phyloP scores from a whole-genome alignment of 2,329 filamentous ascomycete species.

The Colletotrichum godetiae region DNA sequence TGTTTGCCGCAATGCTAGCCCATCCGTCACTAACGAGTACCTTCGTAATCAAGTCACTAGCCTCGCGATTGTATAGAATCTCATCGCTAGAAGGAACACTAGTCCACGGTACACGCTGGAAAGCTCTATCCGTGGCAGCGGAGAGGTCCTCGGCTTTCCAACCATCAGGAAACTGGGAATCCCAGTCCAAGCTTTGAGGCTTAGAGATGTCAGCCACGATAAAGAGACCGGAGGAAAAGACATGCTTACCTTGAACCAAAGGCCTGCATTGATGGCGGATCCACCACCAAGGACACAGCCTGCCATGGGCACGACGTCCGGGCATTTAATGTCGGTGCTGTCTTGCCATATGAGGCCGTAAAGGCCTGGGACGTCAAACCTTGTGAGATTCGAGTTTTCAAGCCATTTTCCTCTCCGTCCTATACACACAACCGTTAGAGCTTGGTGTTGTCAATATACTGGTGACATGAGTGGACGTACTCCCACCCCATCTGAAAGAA shows the following conservation, averaged over 20 bases:
- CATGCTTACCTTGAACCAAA: not conserved
- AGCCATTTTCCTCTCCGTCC: not conserved
- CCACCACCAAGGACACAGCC: slow-evolving; percentile 51
- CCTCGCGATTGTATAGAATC: not conserved
- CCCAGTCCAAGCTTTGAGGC: slow-evolving; percentile 45
- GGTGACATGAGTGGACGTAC: not conserved
- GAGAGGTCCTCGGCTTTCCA: slow-evolving; percentile 41
- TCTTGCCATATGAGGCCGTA: slow-evolving; percentile 38
- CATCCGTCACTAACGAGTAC: not conserved
- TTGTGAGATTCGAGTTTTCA: slow-evolving; percentile 41
- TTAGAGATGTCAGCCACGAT: slow-evolving; percentile 27
- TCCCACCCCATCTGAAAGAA: not conserved
- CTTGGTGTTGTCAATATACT: not conserved
- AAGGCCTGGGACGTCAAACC: slow-evolving; percentile 43
- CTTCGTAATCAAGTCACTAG: not conserved
- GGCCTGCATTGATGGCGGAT: slow-evolving; percentile 43
- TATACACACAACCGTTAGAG: not conserved
- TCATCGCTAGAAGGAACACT: not conserved
- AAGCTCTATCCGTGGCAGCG: slow-evolving; percentile 34
- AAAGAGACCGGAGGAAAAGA: slow-evolving; percentile 37
- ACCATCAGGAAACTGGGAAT: slow-evolving; percentile 41
- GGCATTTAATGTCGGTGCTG: slow-evolving; percentile 42
- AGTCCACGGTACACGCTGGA: not conserved
- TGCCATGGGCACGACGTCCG: slow-evolving; percentile 46
- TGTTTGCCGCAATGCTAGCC: not conserved